A percentile compares a stretch with the other conserved stretches of the same genome.
Conservation (phyloP, 345 rosid genomes). For the Geranium rotundifolium region DNA sequence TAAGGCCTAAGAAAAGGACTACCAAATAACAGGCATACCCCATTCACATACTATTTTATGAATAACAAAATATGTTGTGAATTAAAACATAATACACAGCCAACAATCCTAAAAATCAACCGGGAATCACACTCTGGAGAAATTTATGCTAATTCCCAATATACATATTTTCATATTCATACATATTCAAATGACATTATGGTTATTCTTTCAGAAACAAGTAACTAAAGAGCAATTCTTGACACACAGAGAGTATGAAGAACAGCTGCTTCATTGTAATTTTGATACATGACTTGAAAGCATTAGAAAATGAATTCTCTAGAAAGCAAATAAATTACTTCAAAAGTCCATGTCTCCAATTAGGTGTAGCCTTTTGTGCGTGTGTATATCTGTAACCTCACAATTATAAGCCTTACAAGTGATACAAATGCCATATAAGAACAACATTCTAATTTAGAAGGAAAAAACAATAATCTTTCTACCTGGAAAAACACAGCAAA, state of each 20-base stretch:
- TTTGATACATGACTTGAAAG: no score
- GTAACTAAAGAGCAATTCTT: neutral
- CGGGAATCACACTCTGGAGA: neutral
- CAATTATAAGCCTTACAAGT: neutral
- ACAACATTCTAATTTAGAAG: no score
- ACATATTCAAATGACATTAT: neutral
- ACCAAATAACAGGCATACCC: neutral
- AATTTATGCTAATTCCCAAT: neutral
- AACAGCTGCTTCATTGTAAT: neutral
- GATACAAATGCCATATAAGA: neutral
- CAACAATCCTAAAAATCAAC: neutral
- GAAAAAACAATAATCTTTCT: no score
- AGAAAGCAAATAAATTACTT: neutral
- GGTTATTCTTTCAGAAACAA: neutral
- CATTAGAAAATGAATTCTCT: neutral
- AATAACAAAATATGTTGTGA: no score
- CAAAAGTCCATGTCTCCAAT: neutral
- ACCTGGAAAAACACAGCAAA: no score
- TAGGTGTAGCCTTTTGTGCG: no score
- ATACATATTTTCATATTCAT: neutral
- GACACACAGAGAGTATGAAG: neutral
- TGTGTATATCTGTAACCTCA: no score
- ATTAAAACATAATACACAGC: neutral
- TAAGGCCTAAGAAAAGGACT: neutral
- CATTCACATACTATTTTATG: no score